Percentiles rank a stretch among this genome's conserved stretches.
These are phyloP conservation scores for Syzygium grande DNA, from an alignment of 345 rosid species.

Conservation along the genomic window DNA sequence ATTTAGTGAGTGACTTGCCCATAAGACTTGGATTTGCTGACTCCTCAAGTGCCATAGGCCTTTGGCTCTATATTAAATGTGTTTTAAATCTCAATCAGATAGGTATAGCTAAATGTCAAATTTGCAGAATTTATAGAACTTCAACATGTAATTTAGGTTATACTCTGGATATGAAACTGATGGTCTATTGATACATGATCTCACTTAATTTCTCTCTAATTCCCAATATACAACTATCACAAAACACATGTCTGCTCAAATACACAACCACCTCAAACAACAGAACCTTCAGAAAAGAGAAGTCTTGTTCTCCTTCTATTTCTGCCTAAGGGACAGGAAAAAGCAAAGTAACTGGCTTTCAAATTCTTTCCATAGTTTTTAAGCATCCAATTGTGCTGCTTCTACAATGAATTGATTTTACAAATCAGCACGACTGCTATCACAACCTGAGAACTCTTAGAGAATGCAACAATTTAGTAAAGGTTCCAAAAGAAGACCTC, in stretches of 20 bases:
- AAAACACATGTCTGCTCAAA: background rate
- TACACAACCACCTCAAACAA: background rate
- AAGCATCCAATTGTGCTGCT: background rate
- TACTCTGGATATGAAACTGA: background rate
- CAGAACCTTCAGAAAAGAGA: background rate
- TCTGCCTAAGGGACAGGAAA: background rate
- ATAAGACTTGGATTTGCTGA: slow-evolving; percentile 34
- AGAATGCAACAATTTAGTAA: background rate
- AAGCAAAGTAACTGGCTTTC: background rate
- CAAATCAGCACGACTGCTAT: background rate
- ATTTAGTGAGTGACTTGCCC: slow-evolving; percentile 55
- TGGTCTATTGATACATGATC: background rate
- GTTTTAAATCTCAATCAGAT: slow-evolving; percentile 27
- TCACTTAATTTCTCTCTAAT: background rate
- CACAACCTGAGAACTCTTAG: background rate
- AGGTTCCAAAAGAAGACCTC: background rate
- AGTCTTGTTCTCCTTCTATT: background rate
- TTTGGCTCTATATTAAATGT: slow-evolving; percentile 23
- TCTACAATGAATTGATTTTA: background rate
- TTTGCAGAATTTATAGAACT: background rate
- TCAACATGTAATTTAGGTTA: background rate
- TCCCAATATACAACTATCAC: background rate
- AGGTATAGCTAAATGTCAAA: background rate
- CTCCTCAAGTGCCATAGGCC: slow-evolving; percentile 20
- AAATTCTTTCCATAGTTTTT: background rate